A percentile compares a stretch with the other conserved stretches of the same genome.
Evolutionary conservation across 495 filamentous ascomycete species (phyloP).

Genomic region (Penicillium lividum): DNA sequence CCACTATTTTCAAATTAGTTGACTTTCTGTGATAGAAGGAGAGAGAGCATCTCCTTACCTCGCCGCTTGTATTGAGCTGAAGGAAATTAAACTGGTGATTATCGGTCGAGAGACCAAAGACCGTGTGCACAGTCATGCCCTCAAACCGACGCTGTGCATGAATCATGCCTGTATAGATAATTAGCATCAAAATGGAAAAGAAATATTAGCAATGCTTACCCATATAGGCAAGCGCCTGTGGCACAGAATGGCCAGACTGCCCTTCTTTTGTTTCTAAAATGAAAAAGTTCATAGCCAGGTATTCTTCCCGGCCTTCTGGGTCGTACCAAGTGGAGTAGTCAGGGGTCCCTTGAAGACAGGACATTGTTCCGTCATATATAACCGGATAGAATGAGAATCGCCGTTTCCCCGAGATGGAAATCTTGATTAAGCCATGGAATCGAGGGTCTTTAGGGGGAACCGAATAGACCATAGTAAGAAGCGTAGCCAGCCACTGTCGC

Average conservation of each 20-base stretch:
- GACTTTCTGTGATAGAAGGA: not conserved
- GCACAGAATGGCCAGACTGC: not conserved
- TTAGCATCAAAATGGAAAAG: not conserved
- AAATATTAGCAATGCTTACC: not conserved
- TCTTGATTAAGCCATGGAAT: not conserved
- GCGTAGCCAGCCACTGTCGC: not conserved
- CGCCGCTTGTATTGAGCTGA: not conserved
- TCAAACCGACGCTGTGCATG: slow-evolving; percentile 2
- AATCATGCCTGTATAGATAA: slow-evolving; percentile 7
- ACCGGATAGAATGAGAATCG: not conserved
- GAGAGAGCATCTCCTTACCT: not conserved
- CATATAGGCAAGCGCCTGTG: not conserved
- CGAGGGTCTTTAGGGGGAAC: not conserved
- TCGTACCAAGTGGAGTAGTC: not conserved
- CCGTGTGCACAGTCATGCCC: not conserved
- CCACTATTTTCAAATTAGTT: not conserved
- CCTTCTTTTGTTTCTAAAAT: not conserved
- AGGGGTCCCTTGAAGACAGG: not conserved
- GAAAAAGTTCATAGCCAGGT: not conserved
- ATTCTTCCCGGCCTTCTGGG: not conserved
- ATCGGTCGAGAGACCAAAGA: slow-evolving; percentile 6
- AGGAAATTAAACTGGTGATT: not conserved
- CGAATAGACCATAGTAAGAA: not conserved
- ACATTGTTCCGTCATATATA: not conserved
- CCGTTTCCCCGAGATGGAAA: not conserved